Evolutionary conservation across 805 yeast species (phyloP).

Genomic region (Cyberlindnera mississippiensis): DNA sequence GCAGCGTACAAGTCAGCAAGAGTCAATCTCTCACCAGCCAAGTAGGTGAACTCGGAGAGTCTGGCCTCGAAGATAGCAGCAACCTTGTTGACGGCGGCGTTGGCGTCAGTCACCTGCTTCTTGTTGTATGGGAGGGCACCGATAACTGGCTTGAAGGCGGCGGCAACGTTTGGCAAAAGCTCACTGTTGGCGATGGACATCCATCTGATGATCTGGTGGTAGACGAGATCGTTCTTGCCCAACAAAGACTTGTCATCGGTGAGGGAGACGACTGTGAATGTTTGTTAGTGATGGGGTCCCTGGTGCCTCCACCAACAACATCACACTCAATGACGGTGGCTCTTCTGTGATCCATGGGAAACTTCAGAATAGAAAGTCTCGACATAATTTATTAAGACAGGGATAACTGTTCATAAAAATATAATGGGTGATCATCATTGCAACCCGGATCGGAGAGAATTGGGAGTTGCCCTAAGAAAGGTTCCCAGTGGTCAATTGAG

Average conservation of each 20-base stretch:
- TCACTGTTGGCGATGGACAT: slow-evolving; percentile 73
- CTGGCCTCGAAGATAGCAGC: slow-evolving; percentile 49
- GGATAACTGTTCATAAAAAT: slow-evolving; percentile 68
- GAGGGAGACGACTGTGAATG: slow-evolving; percentile 30
- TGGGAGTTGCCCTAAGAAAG: too few species aligned
- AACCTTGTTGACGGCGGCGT: slow-evolving; percentile 33
- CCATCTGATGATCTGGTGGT: slow-evolving; percentile 67
- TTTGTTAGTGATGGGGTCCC: slow-evolving; percentile 13
- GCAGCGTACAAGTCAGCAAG: slow-evolving; percentile 64
- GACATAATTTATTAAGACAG: slow-evolving; percentile 79
- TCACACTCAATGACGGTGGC: background rate
- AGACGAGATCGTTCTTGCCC: slow-evolving; percentile 63
- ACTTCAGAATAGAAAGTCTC: slow-evolving; percentile 55
- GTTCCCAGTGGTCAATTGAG: background rate
- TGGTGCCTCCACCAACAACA: background rate
- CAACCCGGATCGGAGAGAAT: slow-evolving; percentile 8
- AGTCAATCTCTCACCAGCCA: slow-evolving; percentile 64
- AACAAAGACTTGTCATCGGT: slow-evolving; percentile 40
- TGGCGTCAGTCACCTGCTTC: slow-evolving; percentile 50
- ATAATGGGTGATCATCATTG: slow-evolving; percentile 54
- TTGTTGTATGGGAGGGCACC: slow-evolving; percentile 78
- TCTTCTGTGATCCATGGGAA: background rate
- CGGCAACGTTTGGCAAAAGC: slow-evolving; percentile 43
- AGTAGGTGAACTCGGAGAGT: slow-evolving; percentile 57
- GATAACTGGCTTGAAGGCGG: slow-evolving; percentile 52